A percentile compares a stretch with the other conserved stretches of the same genome.
Conservation (phyloP, 306 rosid species). For the Prunus salicina region DNA sequence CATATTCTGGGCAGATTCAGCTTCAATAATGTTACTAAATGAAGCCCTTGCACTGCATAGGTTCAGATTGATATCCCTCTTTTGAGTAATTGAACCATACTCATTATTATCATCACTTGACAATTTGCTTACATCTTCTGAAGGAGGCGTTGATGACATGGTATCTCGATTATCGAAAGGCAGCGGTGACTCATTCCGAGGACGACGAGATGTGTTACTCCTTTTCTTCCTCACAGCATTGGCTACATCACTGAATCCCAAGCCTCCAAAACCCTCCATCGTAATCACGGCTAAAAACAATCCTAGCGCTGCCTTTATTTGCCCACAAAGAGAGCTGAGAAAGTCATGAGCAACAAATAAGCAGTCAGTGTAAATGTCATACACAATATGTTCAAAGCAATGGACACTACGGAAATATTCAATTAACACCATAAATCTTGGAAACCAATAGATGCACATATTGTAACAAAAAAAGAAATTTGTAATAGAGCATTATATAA, state of each 20-base stretch:
- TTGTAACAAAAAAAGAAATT: background rate
- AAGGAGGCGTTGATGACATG: slow-evolving; percentile 32
- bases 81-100: slow-evolving; percentile 15
- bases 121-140: slow-evolving; percentile 30
- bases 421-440: background rate
- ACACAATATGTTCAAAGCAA: background rate
- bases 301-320: slow-evolving; percentile 11
- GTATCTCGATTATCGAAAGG: slow-evolving; percentile 31
- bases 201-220: slow-evolving; percentile 32
- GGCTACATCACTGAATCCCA: slow-evolving; percentile 26
- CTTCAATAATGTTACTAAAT: slow-evolving; percentile 9
- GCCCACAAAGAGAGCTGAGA: background rate
- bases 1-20: slow-evolving; percentile 21
- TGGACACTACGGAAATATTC: background rate
- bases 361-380: background rate
- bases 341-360: background rate
- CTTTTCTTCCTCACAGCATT: slow-evolving; percentile 26
- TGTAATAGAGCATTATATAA: no score
- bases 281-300: background rate
- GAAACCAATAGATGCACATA: background rate
- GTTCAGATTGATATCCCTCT: slow-evolving; percentile 27
- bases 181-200: slow-evolving; percentile 24
- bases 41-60: slow-evolving; percentile 20
- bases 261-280: slow-evolving; percentile 26
- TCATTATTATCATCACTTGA: slow-evolving; percentile 25